Base-by-base conservation (phyloP, 2,329 filamentous ascomycete species). In the Chaetomiaceae sp. region DNA sequence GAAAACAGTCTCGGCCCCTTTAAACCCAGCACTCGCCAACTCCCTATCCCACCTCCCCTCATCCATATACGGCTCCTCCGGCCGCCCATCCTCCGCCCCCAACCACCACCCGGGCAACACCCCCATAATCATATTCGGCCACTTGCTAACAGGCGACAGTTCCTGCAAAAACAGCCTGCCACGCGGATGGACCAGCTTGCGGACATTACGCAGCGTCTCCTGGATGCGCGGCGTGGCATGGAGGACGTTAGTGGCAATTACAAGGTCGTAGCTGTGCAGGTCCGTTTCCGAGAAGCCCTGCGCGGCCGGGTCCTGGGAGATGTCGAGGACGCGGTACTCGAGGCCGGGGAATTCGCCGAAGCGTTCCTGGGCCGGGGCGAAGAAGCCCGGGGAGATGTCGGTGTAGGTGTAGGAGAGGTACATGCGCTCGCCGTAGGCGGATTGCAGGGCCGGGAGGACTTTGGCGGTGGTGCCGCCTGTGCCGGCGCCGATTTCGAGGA, bases 241-340 rank as follows among this genome's bases (percentile, higher is more conserved):
- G 6, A 73, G 51, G 1, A 70, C 69, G 17, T 68, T 60, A 2
- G 64, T 62, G 0, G 69, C 70, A 23, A 73, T 51, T 3, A 73
- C 53, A 5, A 73, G 25, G 48, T 73, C 70, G 48, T 64, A 70
- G 5, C 43, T 37, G 7, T 53, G 55, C 0, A 23, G 39, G 20
- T 58, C 57, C n/a, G n/a, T n/a, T n/a, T n/a, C n/a, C n/a, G n/a
- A n/a, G 44, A 66, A 68, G 2, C 67, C 68, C 50, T 71, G 69
- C 8, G 52, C 50, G 0, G 42, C 25, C 4, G 63, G 59, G 35
- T 67, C 62, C 25, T 55, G 47, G 14, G 61, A 58, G 17, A 69
- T 65, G 46, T 71, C 64, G 7, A 70, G 57, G 4, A 54, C 51
- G 23, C 56, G 52, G 54, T 60, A 70, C 10, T 57, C 48, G 48